Base-by-base conservation (phyloP, 495 filamentous ascomycete species). In the Rhizodiscina lignyota region DNA sequence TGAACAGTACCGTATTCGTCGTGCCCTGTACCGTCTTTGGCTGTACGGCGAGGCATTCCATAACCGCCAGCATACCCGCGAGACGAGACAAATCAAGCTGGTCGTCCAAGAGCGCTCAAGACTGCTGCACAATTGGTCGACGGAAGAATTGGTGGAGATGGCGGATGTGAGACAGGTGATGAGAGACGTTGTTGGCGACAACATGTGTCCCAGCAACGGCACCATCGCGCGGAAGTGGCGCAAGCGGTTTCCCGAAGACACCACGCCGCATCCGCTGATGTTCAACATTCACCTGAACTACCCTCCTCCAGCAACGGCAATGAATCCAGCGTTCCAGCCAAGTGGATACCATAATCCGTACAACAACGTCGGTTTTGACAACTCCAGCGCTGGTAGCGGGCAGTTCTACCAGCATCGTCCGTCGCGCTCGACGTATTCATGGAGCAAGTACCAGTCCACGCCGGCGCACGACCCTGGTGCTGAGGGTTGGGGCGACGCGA, bases 1-100 rank as follows among this genome's bases (percentile, higher is more conserved):
- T 10, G 82, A 85, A 50, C 60, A 66, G 15, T 56, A 59, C 18
- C 62, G 67, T 4, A 40, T 84, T n/a, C 69, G 80, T 4, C 63
- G 65, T 28, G 78, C 73, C 1, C 49, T 84, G 37, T 85, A 79
- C 46, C 63, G 70, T 1, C 65, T 79, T 51, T 83, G 79, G 79
- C 58, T 74, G 10, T 77, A 70, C 47, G 48, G 59, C 29, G 58
- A 55, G 12, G 72, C 71, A 13, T 76, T 75, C 49, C 67, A 75
- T 44, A 66, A 53, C 32, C 48, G 43, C 11, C 34, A 44, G 19
- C 56, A 66, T 41, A 47, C 64, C 18, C 65, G 71, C 11, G 56
- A 61, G 21, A 49, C 51, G n/a, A 67, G 72, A 21, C 50, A 46
- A 22, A 41, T 56, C 11, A 62, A 51, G 10, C 51, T 50, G 21